phyloP scores from a whole-genome alignment of 164 flowering plant species.

The grape (Vitis vinifera) region ASM3070453v1 NC_081823.1:22317501-22318000 shows the following conservation, averaged over 20 bases:
- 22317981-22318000: slow-evolving; percentile 47
- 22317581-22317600: slow-evolving; percentile 81
- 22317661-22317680: slow-evolving; percentile 46
- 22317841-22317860: too few species aligned
- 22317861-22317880: background rate
- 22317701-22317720: too few species aligned
- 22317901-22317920: slow-evolving; percentile 53
- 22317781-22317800: too few species aligned
- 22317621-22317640: slow-evolving; percentile 63
- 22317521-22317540: background rate
- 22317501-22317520: background rate
- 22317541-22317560: background rate
- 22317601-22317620: slow-evolving; percentile 79
- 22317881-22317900: background rate
- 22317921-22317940: slow-evolving; percentile 85
- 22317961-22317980: slow-evolving; percentile 61
- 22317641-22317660: slow-evolving; percentile 69
- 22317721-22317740: too few species aligned
- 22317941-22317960: slow-evolving; percentile 69
- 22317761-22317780: too few species aligned
- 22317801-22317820: too few species aligned
- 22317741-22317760: too few species aligned
- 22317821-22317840: too few species aligned
- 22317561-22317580: slow-evolving; percentile 38
- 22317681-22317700: background rate